Conservation (phyloP, 2,329 filamentous ascomycete species). For the Fusarium fujikuroi region DNA sequence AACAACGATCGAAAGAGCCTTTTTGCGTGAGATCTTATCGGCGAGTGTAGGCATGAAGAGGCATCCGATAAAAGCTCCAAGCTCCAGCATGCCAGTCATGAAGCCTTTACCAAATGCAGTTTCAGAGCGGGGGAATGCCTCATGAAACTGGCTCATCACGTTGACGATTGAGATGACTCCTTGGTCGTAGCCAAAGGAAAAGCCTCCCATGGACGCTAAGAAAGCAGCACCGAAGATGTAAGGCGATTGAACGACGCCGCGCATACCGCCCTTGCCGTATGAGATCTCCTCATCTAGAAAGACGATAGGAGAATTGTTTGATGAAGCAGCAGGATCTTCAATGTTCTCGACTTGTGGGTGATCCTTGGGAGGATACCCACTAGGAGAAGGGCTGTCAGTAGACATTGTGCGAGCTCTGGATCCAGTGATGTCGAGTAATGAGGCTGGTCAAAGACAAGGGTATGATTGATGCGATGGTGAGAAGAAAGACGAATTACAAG, state of each 20-base stretch:
- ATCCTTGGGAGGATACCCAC: background rate
- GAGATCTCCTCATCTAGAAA: background rate
- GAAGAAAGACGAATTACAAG: too few relatives aligned
- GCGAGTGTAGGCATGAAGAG: constrained; percentile 36
- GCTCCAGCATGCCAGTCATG: constrained; percentile 57
- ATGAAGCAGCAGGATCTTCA: background rate
- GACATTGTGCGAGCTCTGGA: background rate
- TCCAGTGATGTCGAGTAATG: background rate
- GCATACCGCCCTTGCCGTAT: background rate
- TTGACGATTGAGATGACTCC: constrained; percentile 55
- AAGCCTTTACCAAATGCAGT: constrained; percentile 53
- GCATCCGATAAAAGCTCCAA: constrained; percentile 60
- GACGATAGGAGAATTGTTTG: background rate
- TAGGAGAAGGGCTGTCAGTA: background rate
- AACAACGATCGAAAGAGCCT: constrained; percentile 42
- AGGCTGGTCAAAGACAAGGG: background rate
- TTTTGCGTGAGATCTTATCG: constrained; percentile 41
- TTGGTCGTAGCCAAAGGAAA: constrained; percentile 42
- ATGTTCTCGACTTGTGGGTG: background rate
- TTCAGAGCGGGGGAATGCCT: constrained; percentile 43
- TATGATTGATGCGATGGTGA: background rate
- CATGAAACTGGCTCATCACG: constrained; percentile 57
- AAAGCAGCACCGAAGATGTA: constrained; percentile 5
- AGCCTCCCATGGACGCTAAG: constrained; percentile 6
- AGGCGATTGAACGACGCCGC: background rate